Base-by-base conservation (phyloP, 2,329 filamentous ascomycete species). In the Bipolaris oryzae region DNA sequence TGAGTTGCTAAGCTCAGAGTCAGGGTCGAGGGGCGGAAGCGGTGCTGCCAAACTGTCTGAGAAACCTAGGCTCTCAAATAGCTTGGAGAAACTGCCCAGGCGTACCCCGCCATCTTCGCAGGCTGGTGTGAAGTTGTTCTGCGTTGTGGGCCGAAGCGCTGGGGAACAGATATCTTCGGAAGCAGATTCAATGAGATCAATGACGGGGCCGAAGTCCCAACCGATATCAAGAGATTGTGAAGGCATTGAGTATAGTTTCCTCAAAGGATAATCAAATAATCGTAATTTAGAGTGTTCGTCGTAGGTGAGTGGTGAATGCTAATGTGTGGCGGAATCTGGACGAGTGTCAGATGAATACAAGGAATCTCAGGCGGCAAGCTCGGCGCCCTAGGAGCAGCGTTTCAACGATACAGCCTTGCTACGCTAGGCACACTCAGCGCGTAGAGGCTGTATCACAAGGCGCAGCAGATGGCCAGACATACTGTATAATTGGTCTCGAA, bases 121-220 rank as follows among this genome's bases (percentile, higher is more conserved):
- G 42, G 46, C 51, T 13, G 53, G 55, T 43, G 50, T 42, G 15
- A 43, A 57, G 35, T 46, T 46, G 33, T 46, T 46, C 35, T 49
- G 60, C 48, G 56, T 52, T 33, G 45, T 25, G 39, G 53, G 47
- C 16, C 53, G 56, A 25, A 67, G 59, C 45, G 58, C 54, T 7
- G 69, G 68, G 7, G 69, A 69, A 15, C 59, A 58, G 23, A 66
- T 53, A 41, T 69, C 51, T 37, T 67, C 62, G 34, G 58, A 53
- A 46, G 70, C 64, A 18, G 66, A 68, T 35, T 69, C 70, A 62
- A 79, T 74, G 35, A 82, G 72, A 35, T 78, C 74, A 52, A 79
- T 71, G 37, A 77, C 78, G n/a, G 77, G 72, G 55, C 77, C 74
- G 52, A 82, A 78, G 66, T 80, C 78, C 80, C 80, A 82, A 41